A percentile compares a stretch with the other conserved stretches of the same genome.
phyloP scores from a whole-genome alignment of 176 grass and related monocot genomes.

The Carex scoparia region DNA sequence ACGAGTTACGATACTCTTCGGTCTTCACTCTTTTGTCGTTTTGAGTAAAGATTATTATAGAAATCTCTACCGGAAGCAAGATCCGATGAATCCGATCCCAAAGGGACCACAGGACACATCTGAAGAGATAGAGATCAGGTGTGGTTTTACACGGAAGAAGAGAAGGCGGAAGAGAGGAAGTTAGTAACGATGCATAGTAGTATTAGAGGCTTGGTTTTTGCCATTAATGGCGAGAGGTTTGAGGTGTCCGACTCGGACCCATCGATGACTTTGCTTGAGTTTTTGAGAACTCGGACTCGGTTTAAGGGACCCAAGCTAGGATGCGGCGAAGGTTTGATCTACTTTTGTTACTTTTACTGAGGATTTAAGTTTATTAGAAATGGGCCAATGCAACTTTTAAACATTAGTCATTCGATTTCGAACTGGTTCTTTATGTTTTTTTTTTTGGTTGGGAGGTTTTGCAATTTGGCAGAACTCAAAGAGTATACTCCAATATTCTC shows the following conservation, averaged over 20 bases:
- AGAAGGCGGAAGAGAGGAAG: background rate
- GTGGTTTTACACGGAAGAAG: background rate
- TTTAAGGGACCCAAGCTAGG: conserved; percentile 72
- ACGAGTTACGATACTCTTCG: background rate
- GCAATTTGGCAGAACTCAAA: background rate
- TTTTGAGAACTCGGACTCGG: conserved; percentile 50
- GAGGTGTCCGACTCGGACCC: conserved; percentile 40
- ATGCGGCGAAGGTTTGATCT: conserved; percentile 61
- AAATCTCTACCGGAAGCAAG: background rate
- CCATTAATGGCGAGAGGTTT: conserved; percentile 60
- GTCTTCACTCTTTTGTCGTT: background rate
- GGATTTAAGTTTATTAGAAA: background rate
- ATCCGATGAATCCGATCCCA: background rate
- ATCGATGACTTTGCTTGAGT: conserved; percentile 72
- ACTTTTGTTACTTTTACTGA: background rate
- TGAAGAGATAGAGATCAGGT: background rate
- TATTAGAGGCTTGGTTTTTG: conserved; percentile 32
- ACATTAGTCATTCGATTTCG: background rate
- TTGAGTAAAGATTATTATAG: background rate
- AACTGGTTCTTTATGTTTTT: background rate
- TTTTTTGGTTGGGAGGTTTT: background rate
- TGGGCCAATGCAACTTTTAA: background rate
- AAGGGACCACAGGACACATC: background rate
- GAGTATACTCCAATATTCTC: background rate
- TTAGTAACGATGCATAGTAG: background rate